Evolutionary conservation across 2,329 filamentous ascomycete genomes (phyloP), one percentile per base, ranked within the genome.

Genomic region (Cladophialophora chaetospira): DNA sequence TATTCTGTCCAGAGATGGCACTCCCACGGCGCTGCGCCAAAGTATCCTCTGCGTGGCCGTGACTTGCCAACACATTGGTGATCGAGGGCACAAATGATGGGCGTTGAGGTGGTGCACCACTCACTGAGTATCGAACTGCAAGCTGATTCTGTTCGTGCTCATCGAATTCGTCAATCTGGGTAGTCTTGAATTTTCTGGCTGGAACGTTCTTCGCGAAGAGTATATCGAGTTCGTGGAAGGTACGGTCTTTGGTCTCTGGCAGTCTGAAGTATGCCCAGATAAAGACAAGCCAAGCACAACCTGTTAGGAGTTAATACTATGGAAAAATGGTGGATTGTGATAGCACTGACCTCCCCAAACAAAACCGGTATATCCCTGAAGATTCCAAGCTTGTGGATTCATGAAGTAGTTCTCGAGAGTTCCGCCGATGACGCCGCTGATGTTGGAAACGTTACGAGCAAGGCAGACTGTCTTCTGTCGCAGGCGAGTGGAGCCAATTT

Each of bases 381-480:
- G 73, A 50, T 75, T 68, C 72, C 71, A 75, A 5, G 53, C 58
- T n/a, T 49, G 65, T 1, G 65, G 63, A 9, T 65, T 68, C 19
- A 71, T 61, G 56, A 66, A 66, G 13, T 62, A 61, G 8, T 66
- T 66, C 21, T 65, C 67, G 19, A 69, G 52, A 4, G 65, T 57
- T 28, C 73, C 80, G 64, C 72, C 75, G 19, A 75, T 60, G 36
- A 83, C 79, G 25, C 44, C 50, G 36, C 57, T 51, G 17, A 35
- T 55, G 62, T 83, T 81, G 69, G 81, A 83, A 17, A 74, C 66
- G 40, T 71, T 73, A 9, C 80, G 72, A 1, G 79, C 79, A 36
- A 83, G 70, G 2, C 80, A 79, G 17, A 82, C 77, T 0, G 79
- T 81, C 70, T 82, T 82, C 21, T 75, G 72, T 59, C 79, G 78